These are phyloP conservation scores for Lupinus albus DNA, from an alignment of 306 rosid species.

Conservation along the genomic window DNA sequence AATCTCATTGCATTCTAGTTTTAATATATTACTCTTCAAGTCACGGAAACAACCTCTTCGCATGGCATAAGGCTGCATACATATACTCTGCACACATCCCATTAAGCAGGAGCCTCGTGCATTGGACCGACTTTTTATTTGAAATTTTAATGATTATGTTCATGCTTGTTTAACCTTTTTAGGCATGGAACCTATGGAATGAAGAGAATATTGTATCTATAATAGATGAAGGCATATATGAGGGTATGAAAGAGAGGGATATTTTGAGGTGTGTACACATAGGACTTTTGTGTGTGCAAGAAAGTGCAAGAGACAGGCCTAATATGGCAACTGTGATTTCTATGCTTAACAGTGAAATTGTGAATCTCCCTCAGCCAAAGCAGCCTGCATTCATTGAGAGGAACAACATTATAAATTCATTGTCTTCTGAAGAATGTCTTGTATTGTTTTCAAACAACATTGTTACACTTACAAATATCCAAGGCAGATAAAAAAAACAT, in stretches of 20 bases:
- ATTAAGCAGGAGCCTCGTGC: too few species aligned
- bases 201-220: background rate
- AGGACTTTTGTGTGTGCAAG: slow-evolving; percentile 26
- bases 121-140: too few species aligned
- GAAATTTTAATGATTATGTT: background rate
- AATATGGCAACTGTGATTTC: slow-evolving; percentile 4
- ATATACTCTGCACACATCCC: too few species aligned
- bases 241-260: background rate
- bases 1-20: background rate
- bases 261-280: slow-evolving; percentile 16
- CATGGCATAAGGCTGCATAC: too few species aligned
- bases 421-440: background rate
- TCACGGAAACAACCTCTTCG: too few species aligned
- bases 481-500: background rate
- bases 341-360: slow-evolving; percentile 7
- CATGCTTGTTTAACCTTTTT: background rate
- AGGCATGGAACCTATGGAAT: slow-evolving; percentile 29
- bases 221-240: slow-evolving; percentile 8
- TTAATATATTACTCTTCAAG: background rate
- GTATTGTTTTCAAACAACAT: background rate
- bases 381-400: slow-evolving; percentile 3
- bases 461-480: slow-evolving; percentile 4
- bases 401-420: too few species aligned
- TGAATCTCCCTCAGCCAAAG: background rate
- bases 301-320: slow-evolving; percentile 25